Evolutionary conservation across 1,284 basidiomycete species (phyloP).

Genomic region (Heterobasidion irregulare): DNA sequence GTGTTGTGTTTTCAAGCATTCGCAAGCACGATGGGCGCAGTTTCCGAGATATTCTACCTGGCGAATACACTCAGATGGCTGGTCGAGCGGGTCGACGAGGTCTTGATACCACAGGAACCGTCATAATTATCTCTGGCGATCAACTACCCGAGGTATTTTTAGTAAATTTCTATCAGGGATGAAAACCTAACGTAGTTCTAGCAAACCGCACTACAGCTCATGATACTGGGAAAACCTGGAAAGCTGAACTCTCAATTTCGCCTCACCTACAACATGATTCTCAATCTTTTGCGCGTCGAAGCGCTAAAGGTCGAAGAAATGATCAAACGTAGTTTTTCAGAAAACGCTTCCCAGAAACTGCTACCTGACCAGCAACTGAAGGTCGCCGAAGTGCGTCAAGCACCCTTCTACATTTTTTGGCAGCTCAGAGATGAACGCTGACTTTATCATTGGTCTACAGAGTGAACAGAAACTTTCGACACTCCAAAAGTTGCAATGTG

Average conservation of each 20-base stretch:
- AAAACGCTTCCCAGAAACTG: slow-evolving; percentile 90
- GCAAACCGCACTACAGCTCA: slow-evolving; percentile 71
- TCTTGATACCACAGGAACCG: slow-evolving; percentile 91
- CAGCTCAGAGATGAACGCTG: background rate
- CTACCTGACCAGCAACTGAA: slow-evolving; percentile 91
- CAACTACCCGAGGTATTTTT: slow-evolving; percentile 75
- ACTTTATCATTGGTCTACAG: slow-evolving; percentile 28
- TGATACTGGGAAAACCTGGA: slow-evolving; percentile 91
- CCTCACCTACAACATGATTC: slow-evolving; percentile 98
- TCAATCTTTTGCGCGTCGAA: slow-evolving; percentile 94
- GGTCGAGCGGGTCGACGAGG: slow-evolving; percentile 96
- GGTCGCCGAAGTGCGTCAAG: slow-evolving; percentile 56
- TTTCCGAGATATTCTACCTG: slow-evolving; percentile 86
- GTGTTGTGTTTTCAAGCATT: slow-evolving; percentile 93
- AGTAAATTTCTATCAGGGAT: background rate
- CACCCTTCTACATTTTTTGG: background rate
- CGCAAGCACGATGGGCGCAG: slow-evolving; percentile 93
- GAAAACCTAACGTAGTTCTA: slow-evolving; percentile 20
- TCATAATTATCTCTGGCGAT: slow-evolving; percentile 85
- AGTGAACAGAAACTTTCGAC: slow-evolving; percentile 66
- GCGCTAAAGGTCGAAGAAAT: slow-evolving; percentile 97
- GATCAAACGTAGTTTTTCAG: slow-evolving; percentile 99
- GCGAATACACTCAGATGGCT: slow-evolving; percentile 99
- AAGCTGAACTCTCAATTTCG: slow-evolving; percentile 97
- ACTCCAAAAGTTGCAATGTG: slow-evolving; percentile 65